phyloP scores from a whole-genome alignment of 352 stramenopile genomes.

The Pythium sp. region DNA sequence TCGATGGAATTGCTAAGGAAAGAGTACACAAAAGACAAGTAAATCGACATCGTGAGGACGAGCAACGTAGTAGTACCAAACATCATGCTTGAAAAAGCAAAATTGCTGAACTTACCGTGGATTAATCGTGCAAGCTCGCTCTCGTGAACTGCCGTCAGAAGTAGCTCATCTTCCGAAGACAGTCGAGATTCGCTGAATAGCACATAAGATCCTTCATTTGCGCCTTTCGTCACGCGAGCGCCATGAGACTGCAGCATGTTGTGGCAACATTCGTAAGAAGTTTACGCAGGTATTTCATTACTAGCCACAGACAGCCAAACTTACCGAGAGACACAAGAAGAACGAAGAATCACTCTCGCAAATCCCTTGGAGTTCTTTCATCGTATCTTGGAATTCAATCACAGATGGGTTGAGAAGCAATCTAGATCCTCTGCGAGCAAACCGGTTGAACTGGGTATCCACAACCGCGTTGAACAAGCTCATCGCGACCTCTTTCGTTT shows the following conservation, averaged over 20 bases:
- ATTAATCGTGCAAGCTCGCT: constrained; percentile 58
- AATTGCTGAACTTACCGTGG: constrained; percentile 29
- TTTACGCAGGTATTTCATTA: neutral
- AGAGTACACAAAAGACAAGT: neutral
- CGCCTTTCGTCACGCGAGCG: constrained; percentile 47
- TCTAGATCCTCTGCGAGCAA: constrained; percentile 44
- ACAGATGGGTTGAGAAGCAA: constrained; percentile 79
- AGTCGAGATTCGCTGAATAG: constrained; percentile 69
- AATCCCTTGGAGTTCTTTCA: constrained; percentile 54
- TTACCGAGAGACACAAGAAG: constrained; percentile 64
- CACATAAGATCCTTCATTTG: constrained; percentile 64
- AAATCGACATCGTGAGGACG: neutral
- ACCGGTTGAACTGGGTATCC: constrained; percentile 46
- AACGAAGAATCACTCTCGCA: constrained; percentile 44
- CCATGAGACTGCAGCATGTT: constrained; percentile 47
- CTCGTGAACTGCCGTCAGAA: constrained; percentile 64
- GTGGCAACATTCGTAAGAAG: neutral
- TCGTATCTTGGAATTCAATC: constrained; percentile 77
- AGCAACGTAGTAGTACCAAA: neutral
- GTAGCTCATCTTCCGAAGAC: constrained; percentile 66
- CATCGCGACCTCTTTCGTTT: constrained; percentile 52
- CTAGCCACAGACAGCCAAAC: neutral
- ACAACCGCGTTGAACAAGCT: constrained; percentile 56
- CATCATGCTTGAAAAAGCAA: neutral
- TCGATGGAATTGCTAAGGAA: constrained; percentile 43